Evolutionary conservation across 371 early-diverging fungal genomes (phyloP), one percentile per base, ranked within the genome.

Genomic region (Umbelopsis sp.): DNA sequence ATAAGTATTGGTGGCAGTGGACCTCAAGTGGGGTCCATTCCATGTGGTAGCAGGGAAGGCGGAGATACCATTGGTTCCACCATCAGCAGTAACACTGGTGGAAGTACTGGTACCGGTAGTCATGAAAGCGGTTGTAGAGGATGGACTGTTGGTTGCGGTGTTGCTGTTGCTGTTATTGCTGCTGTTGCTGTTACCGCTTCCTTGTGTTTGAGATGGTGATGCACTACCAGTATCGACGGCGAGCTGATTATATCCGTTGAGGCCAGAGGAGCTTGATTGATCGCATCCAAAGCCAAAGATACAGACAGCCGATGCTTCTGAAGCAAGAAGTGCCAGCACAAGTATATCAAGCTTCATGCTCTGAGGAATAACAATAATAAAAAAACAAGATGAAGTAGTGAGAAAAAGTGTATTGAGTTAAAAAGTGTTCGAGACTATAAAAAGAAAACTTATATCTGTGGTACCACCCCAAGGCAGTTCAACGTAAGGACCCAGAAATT

Each of bases 11-110:
- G 29, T 51, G 4, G 57, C n/a, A 16, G 57, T 57, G 12, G 57
- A 18, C 29, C 29, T 57, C 57, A 57, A 57, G 18, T 57, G 57
- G 4, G 57, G 57, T 11, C 57, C 57, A 16, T 11, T 57, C 57
- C 57, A 57, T 18, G 35, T 57, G 11, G 57, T 57, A 29, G 57
- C 35, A 18, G 57, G 57, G 18, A 57, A 57, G 12, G 57, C 57
- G 29, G 57, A 57, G 7, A 57, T 57, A 0, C 57, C 57, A 18
- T 29, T 57, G 18, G 57, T 57, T 18, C 57, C 57, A 57, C 57
- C 57, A 35, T 57, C 57, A 35, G 35, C 57, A 18, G 57, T 57
- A 35, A 57, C 57, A 8, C 8, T 29, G 4, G 57, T 35, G 3
- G 4, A 29, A 5, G 16, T 35, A 3, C 7, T 18, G 16, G 29